Evolutionary conservation across 768 basidiomycete species (phyloP), one percentile per base, ranked within the genome.

Genomic region (Boletus vinaceobasis): DNA sequence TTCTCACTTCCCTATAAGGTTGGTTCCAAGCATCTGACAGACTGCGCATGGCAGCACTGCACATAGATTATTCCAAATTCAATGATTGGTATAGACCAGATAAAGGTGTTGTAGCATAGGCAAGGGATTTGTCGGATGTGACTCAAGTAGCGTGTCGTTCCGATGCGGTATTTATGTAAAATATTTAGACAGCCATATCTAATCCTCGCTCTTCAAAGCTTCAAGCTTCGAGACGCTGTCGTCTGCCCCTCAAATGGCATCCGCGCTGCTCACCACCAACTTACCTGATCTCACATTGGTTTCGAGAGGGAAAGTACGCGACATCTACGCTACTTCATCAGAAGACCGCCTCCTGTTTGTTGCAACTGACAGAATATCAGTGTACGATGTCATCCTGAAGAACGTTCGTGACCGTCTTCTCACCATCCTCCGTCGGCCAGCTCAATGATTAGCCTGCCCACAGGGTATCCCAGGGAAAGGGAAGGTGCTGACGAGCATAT

Each of bases 401-500:
- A 93, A 96, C 72, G 96, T 98, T 68, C 64, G 91, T 78, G 53
- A 54, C 45, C 3, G 26, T 40, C 48, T 46, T 53, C 31, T 43
- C 37, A 26, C 23, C 48, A 26, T 38, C 38, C 11, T 48, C 44
- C 27, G 17, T 37, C 7, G 5, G 35, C 36, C 33, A 37, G n/a
- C 52, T 53, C 58, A 53, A 10, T 29, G 21, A 35, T 19, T 21
- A 9, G 43, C 31, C 31, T 48, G 15, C 43, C 17, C 29, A 27
- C 59, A 99, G 96, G 95, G 93, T 7, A 93, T 99, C 57, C 94
- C 96, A 15, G 85, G 86, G 58, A 99, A 99, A 69, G 96, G 97
- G 52, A 85, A 84, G 64, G 79, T 97, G 33, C 78, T 99, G 44
- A 97, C 94, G 8, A 76, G 86, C 53, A 85, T 98, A 58, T 98